These are phyloP conservation scores for Styphnolobium japonicum DNA, from an alignment of 306 rosid species.

Conservation along the genomic window DNA sequence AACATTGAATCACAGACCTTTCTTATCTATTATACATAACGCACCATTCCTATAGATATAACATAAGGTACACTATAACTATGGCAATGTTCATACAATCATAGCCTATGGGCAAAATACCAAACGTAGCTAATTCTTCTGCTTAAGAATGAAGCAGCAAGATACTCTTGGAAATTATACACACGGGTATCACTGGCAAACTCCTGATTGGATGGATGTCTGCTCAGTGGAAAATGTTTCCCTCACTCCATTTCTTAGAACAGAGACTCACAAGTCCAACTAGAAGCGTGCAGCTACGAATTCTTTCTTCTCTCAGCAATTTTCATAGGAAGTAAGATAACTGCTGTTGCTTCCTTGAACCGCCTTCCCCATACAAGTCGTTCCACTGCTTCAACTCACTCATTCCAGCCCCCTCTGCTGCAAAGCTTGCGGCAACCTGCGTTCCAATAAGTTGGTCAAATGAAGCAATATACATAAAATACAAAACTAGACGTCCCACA, in stretches of 20 bases:
- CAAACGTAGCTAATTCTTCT: conserved; percentile 8
- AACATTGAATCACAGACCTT: neutral
- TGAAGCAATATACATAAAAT: neutral
- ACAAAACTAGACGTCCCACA: neutral
- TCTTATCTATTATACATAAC: neutral
- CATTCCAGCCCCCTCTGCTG: conserved; percentile 84
- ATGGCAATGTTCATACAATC: conserved; percentile 8
- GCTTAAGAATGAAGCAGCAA: conserved; percentile 9
- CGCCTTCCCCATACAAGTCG: conserved; percentile 84
- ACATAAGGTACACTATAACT: conserved; percentile 13
- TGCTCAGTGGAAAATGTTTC: neutral
- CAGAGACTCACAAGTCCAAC: conserved; percentile 3
- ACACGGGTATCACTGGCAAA: neutral
- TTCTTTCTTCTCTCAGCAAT: neutral
- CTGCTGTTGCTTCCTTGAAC: conserved; percentile 81
- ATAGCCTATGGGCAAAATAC: neutral
- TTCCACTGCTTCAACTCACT: conserved; percentile 87
- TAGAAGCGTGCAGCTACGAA: neutral
- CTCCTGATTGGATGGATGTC: neutral
- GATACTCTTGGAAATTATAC: conserved; percentile 12
- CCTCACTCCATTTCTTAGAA: neutral
- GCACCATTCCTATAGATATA: neutral
- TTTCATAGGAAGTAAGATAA: conserved; percentile 73
- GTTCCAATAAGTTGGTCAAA: conserved; percentile 16
- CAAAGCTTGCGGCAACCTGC: conserved; percentile 85